These are phyloP conservation scores for Vicia sativa DNA, from an alignment of 306 rosid species.

Conservation along the genomic window DNA sequence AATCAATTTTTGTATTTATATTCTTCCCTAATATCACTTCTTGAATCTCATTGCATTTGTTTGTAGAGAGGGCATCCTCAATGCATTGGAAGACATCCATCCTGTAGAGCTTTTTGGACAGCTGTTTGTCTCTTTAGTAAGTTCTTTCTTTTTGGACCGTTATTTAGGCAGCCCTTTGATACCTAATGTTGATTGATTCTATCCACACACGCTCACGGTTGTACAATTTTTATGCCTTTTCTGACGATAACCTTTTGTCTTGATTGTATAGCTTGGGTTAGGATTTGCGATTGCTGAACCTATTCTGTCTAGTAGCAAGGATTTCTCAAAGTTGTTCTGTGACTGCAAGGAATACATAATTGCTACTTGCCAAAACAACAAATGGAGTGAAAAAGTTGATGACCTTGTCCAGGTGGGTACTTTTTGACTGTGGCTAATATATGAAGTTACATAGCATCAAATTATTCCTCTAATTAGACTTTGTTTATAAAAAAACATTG, in stretches of 20 bases:
- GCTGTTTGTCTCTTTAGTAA: conserved; percentile 86
- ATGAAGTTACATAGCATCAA: conserved; percentile 18
- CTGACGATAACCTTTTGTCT: conserved; percentile 49
- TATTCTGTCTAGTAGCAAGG: conserved; percentile 51
- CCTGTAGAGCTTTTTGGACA: conserved; percentile 82
- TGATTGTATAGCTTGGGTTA: conserved; percentile 75
- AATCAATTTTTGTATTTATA: conserved; percentile 15
- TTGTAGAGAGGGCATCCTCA: conserved; percentile 93
- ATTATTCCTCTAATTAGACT: conserved; percentile 6
- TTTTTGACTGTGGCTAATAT: conserved; percentile 19
- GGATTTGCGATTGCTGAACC: conserved; percentile 82
- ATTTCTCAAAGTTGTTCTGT: conserved; percentile 75
- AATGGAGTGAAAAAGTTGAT: conserved; percentile 67
- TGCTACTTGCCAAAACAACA: conserved; percentile 60
- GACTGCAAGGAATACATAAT: conserved; percentile 88
- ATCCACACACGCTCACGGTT: neutral
- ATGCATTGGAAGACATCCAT: conserved; percentile 71
- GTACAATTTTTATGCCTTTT: conserved; percentile 34
- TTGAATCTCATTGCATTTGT: conserved; percentile 31
- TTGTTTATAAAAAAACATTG: conserved; percentile 5
- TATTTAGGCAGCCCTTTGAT: neutral
- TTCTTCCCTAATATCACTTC: conserved; percentile 13
- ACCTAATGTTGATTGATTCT: neutral
- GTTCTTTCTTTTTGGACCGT: conserved; percentile 37
- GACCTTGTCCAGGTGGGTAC: conserved; percentile 82